Evolutionary conservation across 2,329 filamentous ascomycete genomes (phyloP), one percentile per base, ranked within the genome.

Genomic region (Aspergillus sp.): DNA sequence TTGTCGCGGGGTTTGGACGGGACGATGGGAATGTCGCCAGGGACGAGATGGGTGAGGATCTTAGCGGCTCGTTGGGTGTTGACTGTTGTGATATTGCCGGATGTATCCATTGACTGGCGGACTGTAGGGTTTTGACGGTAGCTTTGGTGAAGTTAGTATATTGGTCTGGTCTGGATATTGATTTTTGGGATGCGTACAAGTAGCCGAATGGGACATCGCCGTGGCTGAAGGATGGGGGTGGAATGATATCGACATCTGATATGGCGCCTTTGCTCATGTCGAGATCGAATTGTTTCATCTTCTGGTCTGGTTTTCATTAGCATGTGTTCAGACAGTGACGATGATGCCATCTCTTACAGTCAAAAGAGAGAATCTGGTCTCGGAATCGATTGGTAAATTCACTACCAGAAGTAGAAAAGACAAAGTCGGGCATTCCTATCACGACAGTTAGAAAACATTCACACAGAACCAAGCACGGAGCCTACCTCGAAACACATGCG

Each of bases 121-220:
- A 90, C 85, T 42, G 85, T 85, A 0, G 86, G 81, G 49, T 95
- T 95, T 67, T 96, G 91, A 32, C 86, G 84, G 67, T 94, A 96
- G 50, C 83, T 83, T 19, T 19, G 65, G 53, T 49, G 32, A 34
- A 6, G 26, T 48, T 30, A 63, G 43, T 57, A 27, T 9, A 11
- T 27, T 8, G 13, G 9, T 60, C 28, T 37, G 13, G 5, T 29
- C 29, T 41, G 10, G 13, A 26, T 37, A 32, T 32, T 27, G 12
- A 11, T 33, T 5, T 26, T 8, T 8, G 13, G 6, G 11, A 8
- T 3, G 50, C 66, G 41, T 64, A 76, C 70, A 67, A 64, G 53
- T 78, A 79, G 45, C 71, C 83, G 67, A 90, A 90, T 3, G 87
- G 87, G 30, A 91, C 71, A 10, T 79, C 78, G 62, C 84, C 82